phyloP scores from a whole-genome alignment of 106 monocot species.

The Acorus calamus region DNA sequence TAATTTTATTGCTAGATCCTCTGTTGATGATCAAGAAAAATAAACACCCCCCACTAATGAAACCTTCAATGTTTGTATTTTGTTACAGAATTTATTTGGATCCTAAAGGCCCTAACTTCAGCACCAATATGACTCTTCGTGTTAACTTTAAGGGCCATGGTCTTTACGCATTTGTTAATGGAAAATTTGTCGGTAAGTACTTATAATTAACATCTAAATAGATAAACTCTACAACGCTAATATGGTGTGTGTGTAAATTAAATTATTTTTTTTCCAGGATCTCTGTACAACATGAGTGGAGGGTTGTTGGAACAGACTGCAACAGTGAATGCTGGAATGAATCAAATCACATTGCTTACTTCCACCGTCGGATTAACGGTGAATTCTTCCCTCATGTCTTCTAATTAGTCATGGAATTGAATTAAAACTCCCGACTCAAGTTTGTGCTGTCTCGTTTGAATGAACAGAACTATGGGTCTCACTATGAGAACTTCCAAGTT shows the following conservation, averaged over 20 bases:
- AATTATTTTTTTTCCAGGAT: slow-evolving; percentile 1
- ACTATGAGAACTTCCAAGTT: not conserved
- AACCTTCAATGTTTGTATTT: too few relatives aligned
- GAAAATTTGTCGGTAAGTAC: slow-evolving; percentile 34
- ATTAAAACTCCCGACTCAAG: too few relatives aligned
- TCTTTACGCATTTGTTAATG: slow-evolving; percentile 62
- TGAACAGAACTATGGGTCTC: not conserved
- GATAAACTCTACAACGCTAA: not conserved
- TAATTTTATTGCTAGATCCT: too few relatives aligned
- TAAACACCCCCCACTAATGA: too few relatives aligned
- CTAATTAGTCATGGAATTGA: not conserved
- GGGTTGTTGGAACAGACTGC: slow-evolving; percentile 4
- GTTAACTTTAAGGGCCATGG: slow-evolving; percentile 44
- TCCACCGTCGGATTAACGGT: slow-evolving; percentile 26
- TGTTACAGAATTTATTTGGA: too few relatives aligned
- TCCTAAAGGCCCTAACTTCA: too few relatives aligned
- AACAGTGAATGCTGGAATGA: slow-evolving; percentile 4
- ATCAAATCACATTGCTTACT: slow-evolving; percentile 16
- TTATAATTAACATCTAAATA: not conserved
- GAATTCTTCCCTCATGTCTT: not conserved
- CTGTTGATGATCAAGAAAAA: too few relatives aligned
- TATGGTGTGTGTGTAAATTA: not conserved
- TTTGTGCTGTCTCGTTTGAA: too few relatives aligned
- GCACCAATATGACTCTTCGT: slow-evolving; percentile 18
- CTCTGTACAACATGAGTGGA: slow-evolving; percentile 1